A percentile compares a stretch with the other conserved stretches of the same genome.
Evolutionary conservation across 192 early-diverging fungal species (phyloP).

Genomic region (Backusella sp.): DNA sequence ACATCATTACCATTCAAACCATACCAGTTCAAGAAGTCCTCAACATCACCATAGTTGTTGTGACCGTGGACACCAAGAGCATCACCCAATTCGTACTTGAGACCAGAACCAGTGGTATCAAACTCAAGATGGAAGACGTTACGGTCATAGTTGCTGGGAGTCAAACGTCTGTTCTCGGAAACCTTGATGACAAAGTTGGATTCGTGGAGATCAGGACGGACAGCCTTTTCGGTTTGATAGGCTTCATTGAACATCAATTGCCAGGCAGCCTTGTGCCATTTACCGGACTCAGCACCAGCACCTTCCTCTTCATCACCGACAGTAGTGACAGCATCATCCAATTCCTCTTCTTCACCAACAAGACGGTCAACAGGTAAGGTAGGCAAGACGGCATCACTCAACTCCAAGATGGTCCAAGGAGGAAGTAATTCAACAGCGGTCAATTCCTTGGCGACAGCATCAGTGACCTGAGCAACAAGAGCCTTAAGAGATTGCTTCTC

Average conservation of each 20-base stretch:
- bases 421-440: constrained; percentile 37
- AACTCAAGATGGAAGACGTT: constrained; percentile 98
- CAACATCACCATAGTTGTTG: constrained; percentile 76
- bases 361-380: constrained; percentile 31
- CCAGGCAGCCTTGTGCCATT: constrained; percentile 59
- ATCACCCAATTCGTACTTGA: constrained; percentile 92
- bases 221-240: constrained; percentile 39
- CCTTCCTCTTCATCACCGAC: constrained; percentile 42
- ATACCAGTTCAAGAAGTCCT: constrained; percentile 71
- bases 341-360: constrained; percentile 28
- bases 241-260: constrained; percentile 76
- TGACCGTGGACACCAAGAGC: constrained; percentile 91
- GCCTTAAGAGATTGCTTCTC: constrained; percentile 17
- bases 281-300: constrained; percentile 31
- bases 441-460: constrained; percentile 28
- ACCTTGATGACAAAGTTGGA: constrained; percentile 62
- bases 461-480: constrained; percentile 6
- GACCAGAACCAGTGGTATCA: constrained; percentile 72
- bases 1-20: constrained; percentile 65
- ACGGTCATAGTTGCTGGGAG: constrained; percentile 86
- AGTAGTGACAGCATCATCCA: constrained; percentile 15
- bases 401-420: constrained; percentile 47
- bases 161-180: constrained; percentile 80
- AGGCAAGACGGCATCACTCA: constrained; percentile 33
- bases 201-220: constrained; percentile 65